phyloP scores from a whole-genome alignment of 805 yeast genomes.

The Yamadazyma kitorensis region DNA sequence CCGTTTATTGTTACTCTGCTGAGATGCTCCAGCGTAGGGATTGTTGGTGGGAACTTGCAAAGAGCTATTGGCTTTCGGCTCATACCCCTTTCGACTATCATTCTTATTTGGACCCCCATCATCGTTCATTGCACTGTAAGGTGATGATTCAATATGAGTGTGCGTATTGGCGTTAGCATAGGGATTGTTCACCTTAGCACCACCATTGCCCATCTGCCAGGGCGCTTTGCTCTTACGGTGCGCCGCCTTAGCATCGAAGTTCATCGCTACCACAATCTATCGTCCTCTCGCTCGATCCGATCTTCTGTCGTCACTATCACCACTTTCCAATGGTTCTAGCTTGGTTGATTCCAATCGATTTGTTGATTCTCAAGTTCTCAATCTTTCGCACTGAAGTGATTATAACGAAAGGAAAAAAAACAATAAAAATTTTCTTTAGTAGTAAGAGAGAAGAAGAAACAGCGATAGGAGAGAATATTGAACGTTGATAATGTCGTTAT shows the following conservation, averaged over 20 bases:
- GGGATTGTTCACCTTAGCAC: constrained; percentile 20
- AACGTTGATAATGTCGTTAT: constrained; percentile 58
- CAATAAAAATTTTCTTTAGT: too few relatives aligned
- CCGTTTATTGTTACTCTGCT: constrained; percentile 9
- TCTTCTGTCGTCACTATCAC: too few relatives aligned
- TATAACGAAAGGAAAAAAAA: too few relatives aligned
- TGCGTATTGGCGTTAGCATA: constrained; percentile 23
- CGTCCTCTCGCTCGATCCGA: too few relatives aligned
- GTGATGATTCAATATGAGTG: too few relatives aligned
- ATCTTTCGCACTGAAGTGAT: too few relatives aligned
- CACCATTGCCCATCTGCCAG: constrained; percentile 26
- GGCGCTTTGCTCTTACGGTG: constrained; percentile 44
- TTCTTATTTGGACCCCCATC: constrained; percentile 2
- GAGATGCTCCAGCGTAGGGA: too few relatives aligned
- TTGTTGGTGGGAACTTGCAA: constrained; percentile 7
- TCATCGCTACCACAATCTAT: too few relatives aligned
- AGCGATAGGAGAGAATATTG: neutral
- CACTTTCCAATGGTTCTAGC: too few relatives aligned
- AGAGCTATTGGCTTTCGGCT: neutral
- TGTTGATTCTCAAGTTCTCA: too few relatives aligned
- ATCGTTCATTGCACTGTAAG: too few relatives aligned
- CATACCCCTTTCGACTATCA: constrained; percentile 6
- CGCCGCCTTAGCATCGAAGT: constrained; percentile 24
- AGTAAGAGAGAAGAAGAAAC: neutral
- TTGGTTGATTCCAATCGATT: too few relatives aligned